Evolutionary conservation across 75 land plant genomes (phyloP).

Genomic region (Pinus tabuliformis): DNA sequence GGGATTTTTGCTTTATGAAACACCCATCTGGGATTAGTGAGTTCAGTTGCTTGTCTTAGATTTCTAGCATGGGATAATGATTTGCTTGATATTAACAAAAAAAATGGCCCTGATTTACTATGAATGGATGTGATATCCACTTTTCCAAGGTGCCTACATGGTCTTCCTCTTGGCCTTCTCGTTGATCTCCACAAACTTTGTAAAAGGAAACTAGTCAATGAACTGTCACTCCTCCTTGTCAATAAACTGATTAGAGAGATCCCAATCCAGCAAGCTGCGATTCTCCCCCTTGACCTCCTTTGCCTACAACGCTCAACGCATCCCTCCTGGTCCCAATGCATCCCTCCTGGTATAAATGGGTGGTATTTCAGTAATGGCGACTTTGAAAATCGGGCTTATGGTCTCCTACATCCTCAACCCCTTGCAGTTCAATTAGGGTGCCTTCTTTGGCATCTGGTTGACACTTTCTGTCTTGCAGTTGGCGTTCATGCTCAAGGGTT

Average conservation of each 20-base stretch:
- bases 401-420: constrained; percentile 85
- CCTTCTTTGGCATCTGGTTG: constrained; percentile 87
- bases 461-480: constrained; percentile 68
- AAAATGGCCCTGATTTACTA: too few relatives aligned
- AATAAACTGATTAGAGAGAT: neutral
- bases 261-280: neutral
- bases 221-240: neutral
- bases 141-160: too few relatives aligned
- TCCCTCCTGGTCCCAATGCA: constrained; percentile 77
- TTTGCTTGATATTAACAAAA: too few relatives aligned
- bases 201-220: neutral
- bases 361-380: constrained; percentile 67
- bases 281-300: constrained; percentile 21
- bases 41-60: too few relatives aligned
- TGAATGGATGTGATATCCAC: too few relatives aligned
- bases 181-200: too few relatives aligned
- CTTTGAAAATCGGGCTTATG: constrained; percentile 74
- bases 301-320: constrained; percentile 61
- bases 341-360: constrained; percentile 86
- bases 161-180: too few relatives aligned
- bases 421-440: constrained; percentile 58
- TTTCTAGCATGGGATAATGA: too few relatives aligned
- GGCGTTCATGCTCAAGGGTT: constrained; percentile 57
- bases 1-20: too few relatives aligned
- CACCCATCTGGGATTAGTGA: too few relatives aligned